Percentiles rank a stretch among this genome's conserved stretches.
Conservation (phyloP, 768 basidiomycete species). For the Mycena galopus region DNA sequence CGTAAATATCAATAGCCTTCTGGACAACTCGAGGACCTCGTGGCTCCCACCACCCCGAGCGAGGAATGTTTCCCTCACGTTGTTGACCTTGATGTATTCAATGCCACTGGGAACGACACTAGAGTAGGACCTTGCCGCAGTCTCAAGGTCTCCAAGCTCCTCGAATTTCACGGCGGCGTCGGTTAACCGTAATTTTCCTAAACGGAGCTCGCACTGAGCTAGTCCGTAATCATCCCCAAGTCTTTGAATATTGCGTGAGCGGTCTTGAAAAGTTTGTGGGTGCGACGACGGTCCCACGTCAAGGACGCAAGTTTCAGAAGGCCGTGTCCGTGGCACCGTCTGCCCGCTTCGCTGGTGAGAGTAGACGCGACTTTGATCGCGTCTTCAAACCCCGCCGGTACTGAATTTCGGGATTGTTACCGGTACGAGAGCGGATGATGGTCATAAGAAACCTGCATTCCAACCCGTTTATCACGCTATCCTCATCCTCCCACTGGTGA, state of each 20-base stretch:
- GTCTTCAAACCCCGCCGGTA: slow-evolving; percentile 15
- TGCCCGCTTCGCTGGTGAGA: slow-evolving; percentile 8
- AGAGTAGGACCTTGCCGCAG: background rate
- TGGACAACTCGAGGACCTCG: slow-evolving; percentile 1
- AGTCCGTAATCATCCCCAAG: slow-evolving; percentile 10
- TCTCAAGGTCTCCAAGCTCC: slow-evolving; percentile 12
- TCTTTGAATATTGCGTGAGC: background rate
- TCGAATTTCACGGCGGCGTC: slow-evolving; percentile 3
- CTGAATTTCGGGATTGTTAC: background rate
- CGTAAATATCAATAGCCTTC: slow-evolving; percentile 22
- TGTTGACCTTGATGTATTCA: slow-evolving; percentile 13
- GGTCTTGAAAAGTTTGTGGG: background rate
- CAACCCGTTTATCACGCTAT: slow-evolving; percentile 12
- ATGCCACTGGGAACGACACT: background rate
- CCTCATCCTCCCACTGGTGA: background rate
- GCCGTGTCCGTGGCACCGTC: slow-evolving; percentile 12
- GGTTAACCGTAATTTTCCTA: background rate
- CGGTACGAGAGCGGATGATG: background rate
- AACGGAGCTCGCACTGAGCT: background rate
- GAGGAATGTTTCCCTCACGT: background rate
- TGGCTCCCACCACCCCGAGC: background rate
- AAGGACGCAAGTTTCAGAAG: background rate
- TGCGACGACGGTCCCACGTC: background rate
- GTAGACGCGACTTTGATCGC: slow-evolving; percentile 6
- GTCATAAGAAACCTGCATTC: slow-evolving; percentile 12